Evolutionary conservation across 768 basidiomycete species (phyloP).

Genomic region (Termitomyces bulborhizus): DNA sequence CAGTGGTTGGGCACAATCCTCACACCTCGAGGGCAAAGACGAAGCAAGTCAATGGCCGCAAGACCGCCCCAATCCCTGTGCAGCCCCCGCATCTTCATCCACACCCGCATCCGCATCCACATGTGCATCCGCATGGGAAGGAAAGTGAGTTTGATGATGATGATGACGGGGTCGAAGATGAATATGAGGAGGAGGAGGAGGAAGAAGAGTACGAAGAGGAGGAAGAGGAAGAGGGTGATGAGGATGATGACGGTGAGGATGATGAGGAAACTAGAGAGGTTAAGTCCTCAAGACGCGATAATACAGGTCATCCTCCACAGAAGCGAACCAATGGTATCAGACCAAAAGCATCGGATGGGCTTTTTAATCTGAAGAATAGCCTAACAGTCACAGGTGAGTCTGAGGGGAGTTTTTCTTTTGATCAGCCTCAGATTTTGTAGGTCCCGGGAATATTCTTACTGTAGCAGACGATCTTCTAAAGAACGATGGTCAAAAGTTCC

Average conservation of each 20-base stretch:
- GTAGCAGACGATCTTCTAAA: conserved; percentile 98
- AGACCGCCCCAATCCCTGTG: conserved; percentile 12
- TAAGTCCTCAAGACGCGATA: conserved; percentile 13
- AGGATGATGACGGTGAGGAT: conserved; percentile 41
- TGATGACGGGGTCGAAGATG: conserved; percentile 28
- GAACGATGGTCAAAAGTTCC: conserved; percentile 97
- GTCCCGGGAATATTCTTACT: conserved; percentile 91
- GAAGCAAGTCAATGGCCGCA: conserved; percentile 14
- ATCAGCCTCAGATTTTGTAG: conserved; percentile 28
- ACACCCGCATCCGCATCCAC: conserved; percentile 32
- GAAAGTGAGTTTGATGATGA: conserved; percentile 69
- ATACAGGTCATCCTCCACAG: conserved; percentile 9
- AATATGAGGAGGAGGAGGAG: conserved; percentile 36
- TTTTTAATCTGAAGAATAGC: conserved; percentile 76
- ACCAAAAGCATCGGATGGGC: conserved; percentile 36
- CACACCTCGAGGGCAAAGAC: conserved; percentile 12
- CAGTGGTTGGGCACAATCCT: conserved; percentile 37
- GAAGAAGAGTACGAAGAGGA: conserved; percentile 37
- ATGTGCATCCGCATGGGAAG: conserved; percentile 52
- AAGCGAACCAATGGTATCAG: conserved; percentile 14
- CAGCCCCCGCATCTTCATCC: conserved; percentile 23
- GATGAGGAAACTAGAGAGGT: conserved; percentile 26
- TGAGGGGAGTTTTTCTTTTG: conserved; percentile 5
- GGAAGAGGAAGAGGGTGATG: conserved; percentile 32
- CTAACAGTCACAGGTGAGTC: conserved; percentile 76